Evolutionary conservation across 176 grass and related monocot species (phyloP).

Genomic region (sorghum (Sorghum bicolor)): Sorghum_bicolor_NCBIv3 NC_012873.2:9387501-9388000

Average conservation of each 20-base stretch:
- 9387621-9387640: neutral
- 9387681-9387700: neutral
- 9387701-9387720: neutral
- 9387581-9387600: neutral
- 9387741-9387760: neutral
- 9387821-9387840: neutral
- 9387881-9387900: no score
- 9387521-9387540: no score
- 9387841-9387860: slow-evolving; percentile 21
- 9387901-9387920: no score
- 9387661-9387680: neutral
- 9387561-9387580: neutral
- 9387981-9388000: no score
- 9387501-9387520: no score
- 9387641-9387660: neutral
- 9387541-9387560: neutral
- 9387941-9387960: no score
- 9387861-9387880: neutral
- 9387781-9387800: neutral
- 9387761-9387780: no score
- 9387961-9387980: no score
- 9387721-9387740: neutral
- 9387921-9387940: no score
- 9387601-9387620: neutral
- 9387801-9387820: slow-evolving; percentile 20